Conservation (phyloP, 495 filamentous ascomycete genomes). For the Aspergillus baeticus region DNA sequence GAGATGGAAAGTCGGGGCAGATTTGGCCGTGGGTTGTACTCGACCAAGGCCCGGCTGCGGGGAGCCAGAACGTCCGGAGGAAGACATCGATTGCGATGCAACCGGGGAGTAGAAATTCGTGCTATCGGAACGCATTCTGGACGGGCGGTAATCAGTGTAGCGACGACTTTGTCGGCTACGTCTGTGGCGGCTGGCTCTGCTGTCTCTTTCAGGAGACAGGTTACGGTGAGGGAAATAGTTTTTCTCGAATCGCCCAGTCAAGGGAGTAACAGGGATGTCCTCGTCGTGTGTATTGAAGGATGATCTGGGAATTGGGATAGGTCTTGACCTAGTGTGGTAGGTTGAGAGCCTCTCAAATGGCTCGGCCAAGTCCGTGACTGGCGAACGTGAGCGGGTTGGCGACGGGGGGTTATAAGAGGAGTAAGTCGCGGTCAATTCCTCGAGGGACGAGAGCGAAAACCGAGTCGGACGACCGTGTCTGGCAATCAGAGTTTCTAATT, state of each 20-base stretch:
- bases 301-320: constrained; percentile 42
- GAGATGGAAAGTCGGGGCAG: constrained; percentile 38
- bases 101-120: constrained; percentile 39
- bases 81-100: constrained; percentile 37
- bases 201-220: constrained; percentile 22
- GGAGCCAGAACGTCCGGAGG: constrained; percentile 33
- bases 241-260: constrained; percentile 44
- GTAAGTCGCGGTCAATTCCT: constrained; percentile 68
- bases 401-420: constrained; percentile 55
- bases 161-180: constrained; percentile 15
- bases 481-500: constrained; percentile 63
- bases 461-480: constrained; percentile 48
- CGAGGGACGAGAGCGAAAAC: constrained; percentile 72
- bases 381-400: constrained; percentile 22
- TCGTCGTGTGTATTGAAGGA: constrained; percentile 28
- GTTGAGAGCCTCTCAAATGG: constrained; percentile 28
- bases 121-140: constrained; percentile 40
- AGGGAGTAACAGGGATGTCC: constrained; percentile 43
- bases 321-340: constrained; percentile 33
- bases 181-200: constrained; percentile 11
- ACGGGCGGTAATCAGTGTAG: constrained; percentile 23
- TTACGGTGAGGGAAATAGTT: constrained; percentile 40
- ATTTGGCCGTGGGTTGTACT: constrained; percentile 29
- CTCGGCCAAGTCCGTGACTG: constrained; percentile 19
- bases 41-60: constrained; percentile 33